Evolutionary conservation across 2,329 filamentous ascomycete genomes (phyloP), one percentile per base, ranked within the genome.

Genomic region (Neofusicoccum cordaticola): DNA sequence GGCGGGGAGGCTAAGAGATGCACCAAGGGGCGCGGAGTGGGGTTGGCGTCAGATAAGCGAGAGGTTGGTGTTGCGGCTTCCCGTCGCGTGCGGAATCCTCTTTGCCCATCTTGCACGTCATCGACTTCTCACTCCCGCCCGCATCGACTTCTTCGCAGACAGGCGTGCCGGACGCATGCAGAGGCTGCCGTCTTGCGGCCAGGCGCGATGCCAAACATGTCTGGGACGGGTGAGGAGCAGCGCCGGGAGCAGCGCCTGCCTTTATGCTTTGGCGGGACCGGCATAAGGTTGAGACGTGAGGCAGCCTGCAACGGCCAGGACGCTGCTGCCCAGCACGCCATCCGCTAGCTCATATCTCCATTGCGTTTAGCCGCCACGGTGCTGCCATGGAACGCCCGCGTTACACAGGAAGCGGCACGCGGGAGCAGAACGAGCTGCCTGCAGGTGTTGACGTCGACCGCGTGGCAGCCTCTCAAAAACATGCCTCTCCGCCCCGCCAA

Each of bases 401-500:
- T 47, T 45, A n/a, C 56, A 60, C 56, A 60, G 35, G 41, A 35
- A 35, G 42, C 41, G 31, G 41, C 42, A 60, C 42, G 56, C 56
- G 56, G 56, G 22, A 37, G 56, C 42, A 35, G 17, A 27, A 22
- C 17, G 35, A 42, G 41, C 31, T 44, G 31, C 41, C 44, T 35
- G 56, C 56, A 47, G 56, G 9, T 47, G 42, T 60, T 60, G 56
- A 60, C 56, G 56, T 60, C 56, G 56, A 35, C 56, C 22, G 22
- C 22, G 22, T 22, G 22, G 22, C 22, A 22, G 22, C 22, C 22
- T 22, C 22, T 58, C 44, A 39, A 58, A 58, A 57, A 58, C 39
- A 15, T 34, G 27, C 27, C 53, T 35, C 50, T 15, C 39, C 39
- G 39, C 53, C 53, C 39, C 39, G 39, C 53, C 39, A 45, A 45